Evolutionary conservation across 257 asterid genomes (phyloP).

Genomic region (Craterostigma plantagineum): DNA sequence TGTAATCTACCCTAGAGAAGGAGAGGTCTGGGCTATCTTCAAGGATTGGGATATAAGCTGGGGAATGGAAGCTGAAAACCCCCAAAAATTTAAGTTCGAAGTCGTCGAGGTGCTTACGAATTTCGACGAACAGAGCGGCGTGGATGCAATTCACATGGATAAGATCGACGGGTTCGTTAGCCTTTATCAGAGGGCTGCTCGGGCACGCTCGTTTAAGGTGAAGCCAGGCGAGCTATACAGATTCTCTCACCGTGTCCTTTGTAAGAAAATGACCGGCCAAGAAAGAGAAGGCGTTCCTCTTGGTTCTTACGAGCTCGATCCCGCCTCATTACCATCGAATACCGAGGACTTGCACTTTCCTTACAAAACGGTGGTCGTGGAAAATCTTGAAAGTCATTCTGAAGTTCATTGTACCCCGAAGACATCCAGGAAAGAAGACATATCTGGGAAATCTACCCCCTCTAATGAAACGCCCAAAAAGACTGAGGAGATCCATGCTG

Average conservation of each 20-base stretch:
- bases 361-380: constrained; percentile 11
- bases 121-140: constrained; percentile 15
- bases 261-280: constrained; percentile 25
- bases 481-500: constrained; percentile 1
- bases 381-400: too few species aligned
- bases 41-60: constrained; percentile 34
- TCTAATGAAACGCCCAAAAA: too few species aligned
- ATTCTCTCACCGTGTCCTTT: constrained; percentile 35
- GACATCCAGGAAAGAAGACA: too few species aligned
- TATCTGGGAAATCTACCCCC: too few species aligned
- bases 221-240: constrained; percentile 16
- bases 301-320: constrained; percentile 47
- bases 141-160: constrained; percentile 25
- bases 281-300: constrained; percentile 31
- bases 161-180: constrained; percentile 29
- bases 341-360: constrained; percentile 19
- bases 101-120: constrained; percentile 41
- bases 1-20: constrained; percentile 27
- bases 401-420: too few species aligned
- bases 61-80: constrained; percentile 18
- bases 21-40: constrained; percentile 51
- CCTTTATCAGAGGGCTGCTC: constrained; percentile 25
- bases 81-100: constrained; percentile 21
- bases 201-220: constrained; percentile 11
- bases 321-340: constrained; percentile 24